Percentiles rank a stretch among this genome's conserved stretches.
Conservation (phyloP, 108 stramenopile genomes). For the Aurantiochytrium sp. region DNA sequence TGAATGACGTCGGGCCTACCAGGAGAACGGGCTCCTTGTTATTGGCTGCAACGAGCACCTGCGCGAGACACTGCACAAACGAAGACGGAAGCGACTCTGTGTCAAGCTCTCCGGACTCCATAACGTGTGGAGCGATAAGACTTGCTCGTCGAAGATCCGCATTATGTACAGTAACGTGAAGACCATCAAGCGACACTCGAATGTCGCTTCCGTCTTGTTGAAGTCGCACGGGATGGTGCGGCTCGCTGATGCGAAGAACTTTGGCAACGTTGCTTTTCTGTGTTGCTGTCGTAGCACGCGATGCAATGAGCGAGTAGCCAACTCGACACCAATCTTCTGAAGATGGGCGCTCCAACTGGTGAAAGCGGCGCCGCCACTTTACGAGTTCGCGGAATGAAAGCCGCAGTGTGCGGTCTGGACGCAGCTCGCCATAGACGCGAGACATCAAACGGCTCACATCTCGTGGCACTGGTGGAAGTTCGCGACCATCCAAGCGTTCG, state of each 20-base stretch:
- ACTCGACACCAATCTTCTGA: neutral
- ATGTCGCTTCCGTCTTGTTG: neutral
- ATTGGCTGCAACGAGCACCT: neutral
- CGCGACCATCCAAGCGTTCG: neutral
- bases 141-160: neutral
- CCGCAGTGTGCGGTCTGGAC: neutral
- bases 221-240: neutral
- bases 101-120: neutral
- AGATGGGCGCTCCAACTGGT: neutral
- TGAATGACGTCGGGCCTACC: constrained; percentile 1
- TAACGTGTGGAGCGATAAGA: neutral
- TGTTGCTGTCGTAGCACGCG: neutral
- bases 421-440: neutral
- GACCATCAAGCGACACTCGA: neutral
- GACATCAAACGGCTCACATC: neutral
- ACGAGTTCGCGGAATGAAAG: constrained; percentile 6
- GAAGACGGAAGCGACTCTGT: neutral
- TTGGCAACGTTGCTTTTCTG: neutral
- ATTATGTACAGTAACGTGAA: neutral
- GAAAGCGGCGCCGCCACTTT: constrained; percentile 3
- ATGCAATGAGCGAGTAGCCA: neutral
- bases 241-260: neutral
- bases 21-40: neutral
- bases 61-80: neutral
- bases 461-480: neutral